Base-by-base conservation (phyloP, 2,329 filamentous ascomycete species). In the Huntiella omanensis region DNA sequence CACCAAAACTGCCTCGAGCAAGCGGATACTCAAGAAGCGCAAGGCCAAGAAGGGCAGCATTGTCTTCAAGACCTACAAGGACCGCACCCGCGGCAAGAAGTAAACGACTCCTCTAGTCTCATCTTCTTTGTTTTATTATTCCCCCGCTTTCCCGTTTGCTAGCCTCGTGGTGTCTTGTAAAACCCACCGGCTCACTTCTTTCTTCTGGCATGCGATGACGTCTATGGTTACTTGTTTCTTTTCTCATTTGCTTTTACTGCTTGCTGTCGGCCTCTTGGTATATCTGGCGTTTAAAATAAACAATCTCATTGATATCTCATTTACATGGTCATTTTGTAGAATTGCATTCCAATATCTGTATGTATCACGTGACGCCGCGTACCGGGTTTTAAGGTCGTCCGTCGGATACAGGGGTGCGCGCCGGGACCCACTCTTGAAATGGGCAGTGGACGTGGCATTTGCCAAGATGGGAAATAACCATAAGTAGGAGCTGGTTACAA, bases 21-120 rank as follows among this genome's bases (percentile, higher is more conserved):
- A 67, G 61, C 69, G 66, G 57, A 67, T 69, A 54, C 63, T 75
- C 46, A 65, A 69, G 59, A 79, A 77, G 66, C 66, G 68, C 56
- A 68, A 63, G 54, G 64, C 62, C 52, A 73, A 69, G 59, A 72
- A 68, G 53, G 64, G 67, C 36, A 65, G 65, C 50, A 77, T 79
- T 50, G 71, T 75, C 16, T 80, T 79, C 51, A 66, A 66, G 45
- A 75, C 68, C 55, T 75, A 70, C 56, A 68, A 68, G 51, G 68
- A 73, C 17, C 48, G 48, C 41, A 42, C 43, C 15, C 40, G 45
- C 33, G 44, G 44, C 48, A 47, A 50, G 39, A 50, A 43, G 44
- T 47, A 35, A 47, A 33, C 15, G 8, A 8, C 33, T 19, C 6
- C 22, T 15, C 16, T 33, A 16, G 15, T 16, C 32, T 12, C 22